These are phyloP conservation scores for Aspergillus novoparasiticus DNA, from an alignment of 2,329 filamentous ascomycete species.

Conservation along the genomic window DNA sequence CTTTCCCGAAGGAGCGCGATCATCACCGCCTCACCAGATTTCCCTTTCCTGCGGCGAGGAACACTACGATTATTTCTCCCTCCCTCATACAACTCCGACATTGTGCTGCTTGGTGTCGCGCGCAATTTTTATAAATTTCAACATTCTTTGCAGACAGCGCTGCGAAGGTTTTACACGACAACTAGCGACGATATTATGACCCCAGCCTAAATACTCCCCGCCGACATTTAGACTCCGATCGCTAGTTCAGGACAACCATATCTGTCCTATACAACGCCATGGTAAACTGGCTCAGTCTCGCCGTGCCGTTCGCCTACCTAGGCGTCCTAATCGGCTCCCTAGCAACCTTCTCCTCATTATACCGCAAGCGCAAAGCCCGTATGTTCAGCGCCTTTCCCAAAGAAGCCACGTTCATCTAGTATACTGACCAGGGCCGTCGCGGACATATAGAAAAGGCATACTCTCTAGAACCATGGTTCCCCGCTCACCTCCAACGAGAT, in stretches of 20 bases:
- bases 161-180: not conserved
- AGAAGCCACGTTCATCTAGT: slow-evolving; percentile 15
- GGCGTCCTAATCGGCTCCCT: slow-evolving; percentile 84
- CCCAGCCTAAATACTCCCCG: not conserved
- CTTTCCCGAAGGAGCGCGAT: slow-evolving; percentile 21
- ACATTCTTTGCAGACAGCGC: not conserved
- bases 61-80: not conserved
- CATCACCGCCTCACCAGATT: slow-evolving; percentile 1
- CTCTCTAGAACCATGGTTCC: slow-evolving; percentile 92
- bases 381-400: slow-evolving; percentile 31
- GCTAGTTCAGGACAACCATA: slow-evolving; percentile 2
- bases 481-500: slow-evolving; percentile 85
- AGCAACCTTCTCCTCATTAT: slow-evolving; percentile 88
- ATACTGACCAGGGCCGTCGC: slow-evolving; percentile 14
- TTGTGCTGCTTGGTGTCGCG: not conserved
- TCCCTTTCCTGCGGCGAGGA: not conserved
- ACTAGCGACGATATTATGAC: not conserved
- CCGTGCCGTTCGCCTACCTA: slow-evolving; percentile 87
- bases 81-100: not conserved
- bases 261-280: slow-evolving; percentile 37
- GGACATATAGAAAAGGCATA: slow-evolving; percentile 68
- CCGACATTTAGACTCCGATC: not conserved
- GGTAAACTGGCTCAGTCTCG: slow-evolving; percentile 80
- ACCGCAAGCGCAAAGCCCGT: slow-evolving; percentile 89
- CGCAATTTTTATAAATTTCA: not conserved